Conservation (phyloP, 2,329 filamentous ascomycete genomes). For the Colletotrichum truncatum region DNA sequence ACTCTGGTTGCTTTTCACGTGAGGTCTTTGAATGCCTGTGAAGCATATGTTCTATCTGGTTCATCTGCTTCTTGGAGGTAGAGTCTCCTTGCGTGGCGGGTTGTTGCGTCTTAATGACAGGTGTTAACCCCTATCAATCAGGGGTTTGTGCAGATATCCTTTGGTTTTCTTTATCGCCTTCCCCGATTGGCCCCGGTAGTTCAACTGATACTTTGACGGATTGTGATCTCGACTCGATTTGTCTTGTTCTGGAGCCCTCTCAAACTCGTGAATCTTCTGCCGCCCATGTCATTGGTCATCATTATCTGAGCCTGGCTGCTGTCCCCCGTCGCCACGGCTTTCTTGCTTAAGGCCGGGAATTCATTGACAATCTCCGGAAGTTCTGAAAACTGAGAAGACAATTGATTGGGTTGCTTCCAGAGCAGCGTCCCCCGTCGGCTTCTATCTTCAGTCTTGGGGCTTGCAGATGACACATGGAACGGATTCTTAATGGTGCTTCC, state of each 20-base stretch:
- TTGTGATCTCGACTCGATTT: background rate
- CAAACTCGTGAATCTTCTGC: background rate
- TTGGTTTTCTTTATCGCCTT: background rate
- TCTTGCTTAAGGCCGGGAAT: background rate
- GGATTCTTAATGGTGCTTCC: background rate
- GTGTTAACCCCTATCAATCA: background rate
- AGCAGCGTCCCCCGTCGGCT: background rate
- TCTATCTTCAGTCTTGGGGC: background rate
- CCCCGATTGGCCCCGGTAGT: background rate
- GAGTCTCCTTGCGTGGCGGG: background rate
- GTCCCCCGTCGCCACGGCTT: background rate
- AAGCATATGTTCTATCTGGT: background rate
- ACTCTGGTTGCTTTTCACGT: background rate
- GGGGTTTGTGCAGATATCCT: background rate
- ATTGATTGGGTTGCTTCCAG: background rate
- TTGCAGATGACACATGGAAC: background rate
- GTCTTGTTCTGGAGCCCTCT: background rate
- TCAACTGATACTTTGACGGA: no score
- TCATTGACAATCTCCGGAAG: background rate
- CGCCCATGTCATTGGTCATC: background rate
- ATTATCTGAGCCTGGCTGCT: background rate
- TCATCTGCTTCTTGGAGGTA: background rate
- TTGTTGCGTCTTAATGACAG: background rate
- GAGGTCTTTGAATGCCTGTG: background rate
- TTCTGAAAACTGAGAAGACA: background rate